phyloP scores from a whole-genome alignment of 306 rosid genomes.

The Vigna nakashimae region DNA sequence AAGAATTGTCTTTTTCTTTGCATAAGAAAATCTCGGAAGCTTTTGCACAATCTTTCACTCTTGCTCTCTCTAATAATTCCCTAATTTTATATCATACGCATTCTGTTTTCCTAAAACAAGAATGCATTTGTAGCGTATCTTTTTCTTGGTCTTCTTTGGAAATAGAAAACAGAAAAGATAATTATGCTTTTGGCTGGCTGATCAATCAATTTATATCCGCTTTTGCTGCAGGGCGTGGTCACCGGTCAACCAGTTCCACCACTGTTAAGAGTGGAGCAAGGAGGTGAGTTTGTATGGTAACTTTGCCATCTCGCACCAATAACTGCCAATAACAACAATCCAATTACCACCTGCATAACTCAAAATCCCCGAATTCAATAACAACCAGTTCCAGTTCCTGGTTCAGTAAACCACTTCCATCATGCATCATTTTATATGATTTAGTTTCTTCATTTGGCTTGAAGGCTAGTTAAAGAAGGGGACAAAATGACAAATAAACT shows the following conservation, averaged over 20 bases:
- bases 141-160: slow-evolving; percentile 42
- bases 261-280: slow-evolving; percentile 9
- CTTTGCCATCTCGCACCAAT: slow-evolving; percentile 27
- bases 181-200: slow-evolving; percentile 27
- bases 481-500: slow-evolving; percentile 35
- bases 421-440: background rate
- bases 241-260: slow-evolving; percentile 40
- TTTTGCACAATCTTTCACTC: slow-evolving; percentile 43
- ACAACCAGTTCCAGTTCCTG: slow-evolving; percentile 27
- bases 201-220: slow-evolving; percentile 26
- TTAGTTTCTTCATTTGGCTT: slow-evolving; percentile 26
- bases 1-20: slow-evolving; percentile 56
- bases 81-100: slow-evolving; percentile 27
- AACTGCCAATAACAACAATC: slow-evolving; percentile 22
- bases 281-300: background rate
- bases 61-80: slow-evolving; percentile 37
- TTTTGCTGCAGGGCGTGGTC: slow-evolving; percentile 5
- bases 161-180: slow-evolving; percentile 35
- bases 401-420: too few relatives aligned
- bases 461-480: slow-evolving; percentile 25
- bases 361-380: slow-evolving; percentile 14
- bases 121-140: slow-evolving; percentile 3
- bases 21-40: slow-evolving; percentile 50
- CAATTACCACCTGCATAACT: slow-evolving; percentile 31
- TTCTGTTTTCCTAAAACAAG: slow-evolving; percentile 25